Conservation (phyloP, 1,139 yeast species). For the Arxiozyma bovina region DNA sequence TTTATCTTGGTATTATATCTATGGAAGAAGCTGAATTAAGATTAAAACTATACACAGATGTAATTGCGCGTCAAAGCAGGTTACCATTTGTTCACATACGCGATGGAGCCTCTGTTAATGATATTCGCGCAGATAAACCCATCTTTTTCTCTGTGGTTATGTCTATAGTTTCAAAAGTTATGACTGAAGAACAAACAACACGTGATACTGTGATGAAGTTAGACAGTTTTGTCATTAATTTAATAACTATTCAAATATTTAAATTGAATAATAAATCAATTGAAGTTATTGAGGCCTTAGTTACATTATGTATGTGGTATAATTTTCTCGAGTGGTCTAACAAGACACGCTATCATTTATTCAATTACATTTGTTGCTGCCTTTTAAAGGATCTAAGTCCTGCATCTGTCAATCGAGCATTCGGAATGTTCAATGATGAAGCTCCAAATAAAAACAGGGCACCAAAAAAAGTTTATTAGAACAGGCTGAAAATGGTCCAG, state of each 20-base stretch:
- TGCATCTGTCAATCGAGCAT: constrained; percentile 29
- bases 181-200: constrained; percentile 29
- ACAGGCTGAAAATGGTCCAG: constrained; percentile 18
- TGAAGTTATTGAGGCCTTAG: constrained; percentile 55
- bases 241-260: constrained; percentile 54
- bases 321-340: constrained; percentile 75
- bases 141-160: constrained; percentile 55
- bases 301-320: constrained; percentile 67
- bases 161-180: constrained; percentile 47
- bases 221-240: constrained; percentile 51
- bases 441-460: constrained; percentile 9
- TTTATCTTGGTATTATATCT: constrained; percentile 40
- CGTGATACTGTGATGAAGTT: constrained; percentile 38
- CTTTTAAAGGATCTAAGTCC: constrained; percentile 72
- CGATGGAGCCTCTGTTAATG: constrained; percentile 36
- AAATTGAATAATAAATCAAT: constrained; percentile 64
- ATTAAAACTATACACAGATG: constrained; percentile 36
- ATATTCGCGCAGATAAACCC: constrained; percentile 46
- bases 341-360: constrained; percentile 66
- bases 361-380: constrained; percentile 57
- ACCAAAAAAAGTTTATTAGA: constrained; percentile 15
- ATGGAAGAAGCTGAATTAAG: constrained; percentile 43
- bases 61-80: constrained; percentile 35
- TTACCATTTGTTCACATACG: constrained; percentile 50
- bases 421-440: constrained; percentile 21